These are phyloP conservation scores for Amphicarpaea edgeworthii DNA, from an alignment of 306 rosid species.

Conservation along the genomic window DNA sequence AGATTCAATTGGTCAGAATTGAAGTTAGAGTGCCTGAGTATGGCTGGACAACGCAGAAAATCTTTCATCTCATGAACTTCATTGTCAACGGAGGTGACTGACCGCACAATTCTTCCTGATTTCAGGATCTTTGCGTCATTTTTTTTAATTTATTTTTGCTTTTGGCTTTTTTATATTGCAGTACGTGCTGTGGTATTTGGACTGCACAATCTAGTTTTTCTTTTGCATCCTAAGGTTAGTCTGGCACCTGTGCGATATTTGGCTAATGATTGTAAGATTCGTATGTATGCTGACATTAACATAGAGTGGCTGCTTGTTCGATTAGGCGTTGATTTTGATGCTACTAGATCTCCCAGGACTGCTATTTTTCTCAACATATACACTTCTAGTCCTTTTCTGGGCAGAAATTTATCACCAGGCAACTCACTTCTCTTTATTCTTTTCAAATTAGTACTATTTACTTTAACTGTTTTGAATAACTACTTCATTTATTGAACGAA, in stretches of 20 bases:
- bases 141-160: neutral
- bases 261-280: neutral
- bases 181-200: conserved; percentile 95
- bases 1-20: conserved; percentile 92
- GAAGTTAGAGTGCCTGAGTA: conserved; percentile 94
- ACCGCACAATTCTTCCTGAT: conserved; percentile 41
- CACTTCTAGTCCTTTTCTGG: conserved; percentile 95
- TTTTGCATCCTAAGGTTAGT: conserved; percentile 80
- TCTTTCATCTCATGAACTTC: conserved; percentile 97
- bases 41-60: conserved; percentile 98
- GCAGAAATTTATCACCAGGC: conserved; percentile 99
- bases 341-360: conserved; percentile 89
- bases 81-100: conserved; percentile 89
- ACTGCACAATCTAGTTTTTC: conserved; percentile 74
- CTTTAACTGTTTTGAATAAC: neutral
- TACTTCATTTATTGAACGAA: conserved; percentile 3
- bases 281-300: conserved; percentile 44
- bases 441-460: neutral
- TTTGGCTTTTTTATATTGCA: conserved; percentile 50
- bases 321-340: conserved; percentile 72
- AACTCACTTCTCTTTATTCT: conserved; percentile 42
- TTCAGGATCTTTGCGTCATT: neutral
- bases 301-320: conserved; percentile 44
- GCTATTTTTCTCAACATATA: conserved; percentile 89
- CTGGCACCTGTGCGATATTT: conserved; percentile 4